Conservation (phyloP, 73 alveolate genomes). For the Stentor roeselii region DNA sequence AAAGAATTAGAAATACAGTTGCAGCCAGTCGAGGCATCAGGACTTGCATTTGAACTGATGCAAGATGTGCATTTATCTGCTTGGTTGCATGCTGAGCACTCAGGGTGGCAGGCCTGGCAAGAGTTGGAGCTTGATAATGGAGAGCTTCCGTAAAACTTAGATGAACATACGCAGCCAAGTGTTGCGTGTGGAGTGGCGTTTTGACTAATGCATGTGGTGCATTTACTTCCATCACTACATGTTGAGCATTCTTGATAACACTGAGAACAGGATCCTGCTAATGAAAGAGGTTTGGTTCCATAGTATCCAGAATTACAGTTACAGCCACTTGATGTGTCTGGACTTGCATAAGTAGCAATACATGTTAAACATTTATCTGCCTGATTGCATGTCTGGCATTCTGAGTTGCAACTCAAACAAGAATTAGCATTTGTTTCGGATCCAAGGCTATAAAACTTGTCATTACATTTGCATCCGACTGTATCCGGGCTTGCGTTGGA, state of each 20-base stretch:
- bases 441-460: too few species aligned
- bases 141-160: background rate
- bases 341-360: background rate
- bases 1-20: background rate
- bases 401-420: background rate
- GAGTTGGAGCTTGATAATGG: background rate
- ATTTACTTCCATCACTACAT: background rate
- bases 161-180: background rate
- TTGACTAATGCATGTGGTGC: background rate
- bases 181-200: background rate
- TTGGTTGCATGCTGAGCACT: background rate
- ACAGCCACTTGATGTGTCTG: background rate
- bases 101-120: background rate
- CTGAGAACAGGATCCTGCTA: background rate
- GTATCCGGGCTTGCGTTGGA: too few species aligned
- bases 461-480: too few species aligned
- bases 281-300: background rate
- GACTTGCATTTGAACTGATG: background rate
- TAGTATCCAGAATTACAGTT: background rate
- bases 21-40: background rate
- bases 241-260: background rate
- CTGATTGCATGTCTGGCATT: background rate
- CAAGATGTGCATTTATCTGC: conserved; percentile 1
- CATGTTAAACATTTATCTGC: background rate
- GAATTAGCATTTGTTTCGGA: too few species aligned